A percentile compares a stretch with the other conserved stretches of the same genome.
These are phyloP conservation scores for Kluyveromyces aestuarii DNA, from an alignment of 805 yeast species.

Conservation along the genomic window DNA sequence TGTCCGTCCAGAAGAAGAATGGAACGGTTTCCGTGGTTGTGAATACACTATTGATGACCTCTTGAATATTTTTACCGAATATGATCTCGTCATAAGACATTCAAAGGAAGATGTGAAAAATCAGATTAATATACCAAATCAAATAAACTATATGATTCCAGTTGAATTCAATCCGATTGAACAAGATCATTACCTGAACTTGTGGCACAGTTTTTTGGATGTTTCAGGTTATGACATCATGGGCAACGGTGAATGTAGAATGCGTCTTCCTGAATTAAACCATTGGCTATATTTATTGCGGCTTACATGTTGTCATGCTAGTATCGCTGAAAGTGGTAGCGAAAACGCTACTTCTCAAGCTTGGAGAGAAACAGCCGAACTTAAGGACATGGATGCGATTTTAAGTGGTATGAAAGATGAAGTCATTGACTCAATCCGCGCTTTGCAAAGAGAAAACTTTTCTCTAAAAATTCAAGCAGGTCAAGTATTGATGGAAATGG, in stretches of 20 bases:
- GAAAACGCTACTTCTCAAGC: conserved; percentile 11
- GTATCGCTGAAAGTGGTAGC: conserved; percentile 13
- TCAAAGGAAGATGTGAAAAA: conserved; percentile 74
- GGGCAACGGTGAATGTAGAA: conserved; percentile 42
- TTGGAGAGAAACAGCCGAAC: conserved; percentile 1
- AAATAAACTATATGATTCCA: conserved; percentile 56
- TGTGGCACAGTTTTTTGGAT: conserved; percentile 49
- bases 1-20: conserved; percentile 7
- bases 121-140: conserved; percentile 74
- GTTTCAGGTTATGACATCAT: conserved; percentile 43
- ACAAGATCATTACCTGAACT: conserved; percentile 67
- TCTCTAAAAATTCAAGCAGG: conserved; percentile 50
- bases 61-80: conserved; percentile 39
- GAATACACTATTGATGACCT: conserved; percentile 34
- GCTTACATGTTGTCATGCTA: conserved; percentile 79
- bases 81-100: conserved; percentile 57
- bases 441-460: conserved; percentile 40
- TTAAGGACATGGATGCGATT: conserved; percentile 47
- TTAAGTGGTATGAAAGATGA: conserved; percentile 53
- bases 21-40: conserved; percentile 8
- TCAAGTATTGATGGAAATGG: conserved; percentile 50
- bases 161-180: conserved; percentile 78
- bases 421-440: conserved; percentile 40
- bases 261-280: conserved; percentile 49
- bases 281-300: conserved; percentile 63